Base-by-base conservation (phyloP, 495 filamentous ascomycete species). In the Hyaloscypha bicolor region DNA sequence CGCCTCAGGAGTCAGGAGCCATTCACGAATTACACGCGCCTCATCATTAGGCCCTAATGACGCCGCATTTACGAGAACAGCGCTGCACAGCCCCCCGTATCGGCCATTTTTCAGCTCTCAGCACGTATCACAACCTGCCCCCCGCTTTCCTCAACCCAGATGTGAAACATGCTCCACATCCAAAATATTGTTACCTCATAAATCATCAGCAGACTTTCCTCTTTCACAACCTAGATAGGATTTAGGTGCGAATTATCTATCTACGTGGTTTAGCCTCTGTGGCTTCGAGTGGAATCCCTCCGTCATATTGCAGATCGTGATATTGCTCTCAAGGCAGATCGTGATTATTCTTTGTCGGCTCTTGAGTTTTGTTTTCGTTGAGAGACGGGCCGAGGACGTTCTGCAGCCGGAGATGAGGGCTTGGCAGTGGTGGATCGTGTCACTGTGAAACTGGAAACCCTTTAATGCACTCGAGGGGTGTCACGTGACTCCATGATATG, bases 291-390 rank as follows among this genome's bases (percentile, higher is more conserved):
- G 22, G 19, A 56, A 29, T 32, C 53, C 30, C 30, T 56, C 53
- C 53, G 53, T 25, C 6, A 56, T 56, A 56, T 56, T 56, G 53
- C 53, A 56, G 53, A 56, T 30, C 4, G 30, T 56, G 42, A 14
- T 56, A 56, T 56, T n/a, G 16, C 9, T 25, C 9, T 25, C 53
- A 9, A 56, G 53, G 53, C 53, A 56, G 53, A 56, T 56, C 53
- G 19, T 21, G 53, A 22, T 1, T 30, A 8, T n/a, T n/a, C 30
- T 56, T 56, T 32, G 6, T 29, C 53, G 21, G 22, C 16, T 14
- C 16, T 25, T 2, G 25, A 25, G 25, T 25, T 25, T 25, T 25
- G 25, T 25, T 25, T 25, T 25, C 25, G 25, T 25, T 25, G 35
- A 37, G 35, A 12, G 35, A 37, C 1, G 35, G 42, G 42, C 42